phyloP scores from a whole-genome alignment of 2,329 filamentous ascomycete species.

The Thelonectria rubi region DNA sequence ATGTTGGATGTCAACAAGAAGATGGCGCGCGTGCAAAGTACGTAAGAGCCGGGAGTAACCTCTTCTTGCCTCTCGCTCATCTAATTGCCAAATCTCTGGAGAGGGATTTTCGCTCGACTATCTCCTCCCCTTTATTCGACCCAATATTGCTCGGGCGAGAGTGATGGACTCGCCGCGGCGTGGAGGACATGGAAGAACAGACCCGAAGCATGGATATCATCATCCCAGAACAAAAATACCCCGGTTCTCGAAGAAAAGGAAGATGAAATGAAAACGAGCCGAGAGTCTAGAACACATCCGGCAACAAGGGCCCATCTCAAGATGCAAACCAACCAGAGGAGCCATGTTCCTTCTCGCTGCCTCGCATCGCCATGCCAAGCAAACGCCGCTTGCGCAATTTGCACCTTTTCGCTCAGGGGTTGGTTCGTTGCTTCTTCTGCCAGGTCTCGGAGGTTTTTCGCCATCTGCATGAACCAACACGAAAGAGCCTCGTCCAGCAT shows the following conservation, averaged over 20 bases:
- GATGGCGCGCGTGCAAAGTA: background rate
- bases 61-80: background rate
- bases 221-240: background rate
- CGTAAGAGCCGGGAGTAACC: background rate
- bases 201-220: background rate
- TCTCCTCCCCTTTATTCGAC: background rate
- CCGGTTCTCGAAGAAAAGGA: conserved; percentile 6
- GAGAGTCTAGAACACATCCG: conserved; percentile 1
- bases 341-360: background rate
- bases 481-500: background rate
- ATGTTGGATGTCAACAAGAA: conserved; percentile 3
- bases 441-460: background rate
- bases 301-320: background rate
- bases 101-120: background rate
- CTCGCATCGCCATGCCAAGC: conserved; percentile 5
- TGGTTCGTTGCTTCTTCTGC: background rate
- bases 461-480: conserved; percentile 11
- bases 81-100: background rate
- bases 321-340: background rate
- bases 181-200: background rate
- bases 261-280: background rate
- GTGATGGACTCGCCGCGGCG: background rate
- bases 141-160: background rate
- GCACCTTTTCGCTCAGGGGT: conserved; percentile 1
- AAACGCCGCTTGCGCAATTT: conserved; percentile 9